phyloP scores from a whole-genome alignment of 768 basidiomycete species.

The Cyathus striatus region DNA sequence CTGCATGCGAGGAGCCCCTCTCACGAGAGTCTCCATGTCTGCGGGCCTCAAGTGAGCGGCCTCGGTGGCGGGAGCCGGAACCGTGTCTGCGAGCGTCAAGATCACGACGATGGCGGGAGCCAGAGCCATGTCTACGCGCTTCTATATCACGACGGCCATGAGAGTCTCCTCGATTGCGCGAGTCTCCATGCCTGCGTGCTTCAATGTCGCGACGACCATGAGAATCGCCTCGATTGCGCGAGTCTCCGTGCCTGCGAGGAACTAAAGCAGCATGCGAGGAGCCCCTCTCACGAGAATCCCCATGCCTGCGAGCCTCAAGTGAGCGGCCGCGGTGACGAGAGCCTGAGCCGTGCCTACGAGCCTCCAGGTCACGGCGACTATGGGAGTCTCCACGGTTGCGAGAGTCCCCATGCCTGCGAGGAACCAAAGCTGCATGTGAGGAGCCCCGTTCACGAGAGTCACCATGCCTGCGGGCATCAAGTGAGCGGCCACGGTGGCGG shows the following conservation, averaged over 20 bases:
- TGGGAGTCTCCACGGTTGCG: constrained; percentile 1
- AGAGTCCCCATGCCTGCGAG: constrained; percentile 9
- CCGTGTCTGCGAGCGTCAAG: constrained; percentile 10
- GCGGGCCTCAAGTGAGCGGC: neutral
- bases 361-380: constrained; percentile 4
- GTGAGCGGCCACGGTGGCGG: neutral
- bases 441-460: constrained; percentile 7
- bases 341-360: no score
- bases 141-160: constrained; percentile 7
- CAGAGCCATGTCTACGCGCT: constrained; percentile 7
- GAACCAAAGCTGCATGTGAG: constrained; percentile 7
- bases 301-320: neutral
- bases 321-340: neutral
- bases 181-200: no score
- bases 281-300: constrained; percentile 6
- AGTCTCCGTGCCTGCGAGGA: constrained; percentile 8
- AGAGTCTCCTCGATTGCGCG: constrained; percentile 4
- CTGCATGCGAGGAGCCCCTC: constrained; percentile 6
- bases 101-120: constrained; percentile 5
- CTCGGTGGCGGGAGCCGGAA: no score
- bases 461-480: constrained; percentile 1
- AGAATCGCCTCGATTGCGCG: constrained; percentile 1
- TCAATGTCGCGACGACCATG: constrained; percentile 2
- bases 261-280: constrained; percentile 7
- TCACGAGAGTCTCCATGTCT: constrained; percentile 5